Evolutionary conservation across 2,329 filamentous ascomycete species (phyloP).

Genomic region (Beauveria brongniartii): DNA sequence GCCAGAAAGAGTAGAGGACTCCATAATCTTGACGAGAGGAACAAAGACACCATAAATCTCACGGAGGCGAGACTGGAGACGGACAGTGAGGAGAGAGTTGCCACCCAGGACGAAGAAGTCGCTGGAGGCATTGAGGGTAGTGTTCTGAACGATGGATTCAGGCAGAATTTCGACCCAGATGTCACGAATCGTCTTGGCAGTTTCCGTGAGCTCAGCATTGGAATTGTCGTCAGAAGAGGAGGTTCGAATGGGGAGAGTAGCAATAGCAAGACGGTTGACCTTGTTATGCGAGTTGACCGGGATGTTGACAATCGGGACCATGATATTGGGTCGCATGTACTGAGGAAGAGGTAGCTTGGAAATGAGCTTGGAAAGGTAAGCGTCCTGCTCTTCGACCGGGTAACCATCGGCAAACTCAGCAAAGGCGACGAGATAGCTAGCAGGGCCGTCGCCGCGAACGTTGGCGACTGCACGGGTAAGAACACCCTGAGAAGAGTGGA

Average conservation of each 20-base stretch:
- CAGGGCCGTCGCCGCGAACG: constrained; percentile 14
- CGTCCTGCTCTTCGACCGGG: constrained; percentile 2
- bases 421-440: constrained; percentile 20
- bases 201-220: constrained; percentile 3
- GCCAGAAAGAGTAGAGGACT: constrained; percentile 26
- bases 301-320: constrained; percentile 1
- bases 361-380: constrained; percentile 10
- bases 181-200: constrained; percentile 8
- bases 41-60: constrained; percentile 23
- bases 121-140: constrained; percentile 16
- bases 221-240: constrained; percentile 1
- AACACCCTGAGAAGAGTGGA: constrained; percentile 14
- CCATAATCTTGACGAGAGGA: constrained; percentile 29
- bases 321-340: constrained; percentile 13
- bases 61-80: constrained; percentile 28
- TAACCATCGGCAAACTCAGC: constrained; percentile 18
- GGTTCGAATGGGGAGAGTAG: constrained; percentile 3
- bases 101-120: constrained; percentile 37
- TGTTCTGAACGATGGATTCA: constrained; percentile 13
- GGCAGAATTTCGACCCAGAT: constrained; percentile 16
- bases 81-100: constrained; percentile 32
- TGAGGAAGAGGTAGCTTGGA: constrained; percentile 10
- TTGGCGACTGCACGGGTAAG: constrained; percentile 19
- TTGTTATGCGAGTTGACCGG: constrained; percentile 11
- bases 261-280: constrained; percentile 11